Evolutionary conservation across 2,329 filamentous ascomycete genomes (phyloP).

Genomic region (Xenosphaeropsis pyriputrescens): DNA sequence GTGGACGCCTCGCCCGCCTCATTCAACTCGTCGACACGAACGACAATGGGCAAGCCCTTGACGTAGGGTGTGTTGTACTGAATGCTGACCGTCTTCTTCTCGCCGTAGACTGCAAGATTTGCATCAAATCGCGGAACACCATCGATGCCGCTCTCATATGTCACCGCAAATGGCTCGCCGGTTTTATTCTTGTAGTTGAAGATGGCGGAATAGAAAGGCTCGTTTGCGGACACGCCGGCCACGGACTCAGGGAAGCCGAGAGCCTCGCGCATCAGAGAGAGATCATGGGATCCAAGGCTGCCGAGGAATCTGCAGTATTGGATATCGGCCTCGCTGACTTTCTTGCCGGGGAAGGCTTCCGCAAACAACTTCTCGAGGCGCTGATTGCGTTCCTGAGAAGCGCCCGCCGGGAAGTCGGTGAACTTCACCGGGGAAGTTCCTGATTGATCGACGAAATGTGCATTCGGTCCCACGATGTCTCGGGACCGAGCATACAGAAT

Average conservation of each 20-base stretch:
- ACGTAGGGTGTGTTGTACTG: constrained; percentile 42
- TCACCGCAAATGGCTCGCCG: constrained; percentile 20
- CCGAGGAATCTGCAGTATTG: constrained; percentile 26
- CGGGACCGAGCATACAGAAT: constrained; percentile 35
- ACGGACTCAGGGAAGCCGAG: constrained; percentile 32
- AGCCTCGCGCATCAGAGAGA: constrained; percentile 36
- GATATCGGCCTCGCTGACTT: constrained; percentile 15
- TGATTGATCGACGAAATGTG: constrained; percentile 28
- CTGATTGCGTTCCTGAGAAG: constrained; percentile 11
- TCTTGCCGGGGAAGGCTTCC: constrained; percentile 18
- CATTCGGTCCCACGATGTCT: constrained; percentile 40
- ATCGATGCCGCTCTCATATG: constrained; percentile 42
- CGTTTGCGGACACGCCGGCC: constrained; percentile 25
- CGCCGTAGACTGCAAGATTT: constrained; percentile 34
- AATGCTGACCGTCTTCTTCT: constrained; percentile 37
- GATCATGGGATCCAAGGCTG: constrained; percentile 35
- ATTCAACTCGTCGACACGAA: constrained; percentile 21
- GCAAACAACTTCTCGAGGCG: constrained; percentile 13
- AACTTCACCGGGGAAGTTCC: constrained; percentile 30
- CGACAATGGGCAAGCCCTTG: constrained; percentile 34
- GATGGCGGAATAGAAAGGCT: constrained; percentile 26
- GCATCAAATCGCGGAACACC: constrained; percentile 36
- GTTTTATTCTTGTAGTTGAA: constrained; percentile 24
- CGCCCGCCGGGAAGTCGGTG: constrained; percentile 21
- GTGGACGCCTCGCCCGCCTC: constrained; percentile 24